Evolutionary conservation across 192 early-diverging fungal species (phyloP).

Genomic region (Podila clonocystis): DNA sequence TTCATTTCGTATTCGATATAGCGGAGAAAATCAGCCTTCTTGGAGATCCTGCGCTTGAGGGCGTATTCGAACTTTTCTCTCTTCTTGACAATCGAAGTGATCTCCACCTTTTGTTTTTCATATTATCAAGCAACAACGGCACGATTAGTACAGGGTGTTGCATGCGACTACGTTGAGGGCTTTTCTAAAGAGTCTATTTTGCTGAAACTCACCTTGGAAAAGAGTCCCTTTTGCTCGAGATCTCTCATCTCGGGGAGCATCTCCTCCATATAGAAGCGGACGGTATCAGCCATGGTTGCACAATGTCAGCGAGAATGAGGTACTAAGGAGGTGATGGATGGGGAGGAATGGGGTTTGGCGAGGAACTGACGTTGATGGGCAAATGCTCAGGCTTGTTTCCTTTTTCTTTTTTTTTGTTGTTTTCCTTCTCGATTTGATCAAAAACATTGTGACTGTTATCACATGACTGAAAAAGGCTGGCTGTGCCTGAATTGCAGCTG

Average conservation of each 20-base stretch:
- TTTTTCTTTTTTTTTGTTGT: conserved; percentile 25
- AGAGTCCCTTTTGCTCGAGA: conserved; percentile 81
- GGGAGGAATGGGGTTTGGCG: background rate
- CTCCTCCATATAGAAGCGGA: conserved; percentile 91
- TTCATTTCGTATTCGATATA: conserved; percentile 98
- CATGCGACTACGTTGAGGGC: background rate
- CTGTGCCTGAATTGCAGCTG: background rate
- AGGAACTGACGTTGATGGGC: background rate
- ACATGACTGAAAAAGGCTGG: background rate
- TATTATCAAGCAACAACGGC: no score
- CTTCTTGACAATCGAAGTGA: conserved; percentile 88
- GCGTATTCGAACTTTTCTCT: conserved; percentile 91
- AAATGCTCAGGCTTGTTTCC: background rate
- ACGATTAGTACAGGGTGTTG: no score
- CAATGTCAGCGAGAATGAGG: background rate
- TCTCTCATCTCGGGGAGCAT: conserved; percentile 95
- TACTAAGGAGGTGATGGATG: background rate
- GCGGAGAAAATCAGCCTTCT: conserved; percentile 84
- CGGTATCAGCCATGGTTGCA: conserved; percentile 85
- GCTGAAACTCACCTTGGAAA: conserved; percentile 74
- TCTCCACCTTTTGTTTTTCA: conserved; percentile 66
- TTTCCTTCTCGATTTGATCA: conserved; percentile 5
- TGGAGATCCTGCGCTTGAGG: conserved; percentile 78
- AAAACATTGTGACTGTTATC: conserved; percentile 4
- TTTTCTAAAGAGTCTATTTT: background rate